Conservation (phyloP, 208 protist species). For the Paratrypanosoma confusum region DNA sequence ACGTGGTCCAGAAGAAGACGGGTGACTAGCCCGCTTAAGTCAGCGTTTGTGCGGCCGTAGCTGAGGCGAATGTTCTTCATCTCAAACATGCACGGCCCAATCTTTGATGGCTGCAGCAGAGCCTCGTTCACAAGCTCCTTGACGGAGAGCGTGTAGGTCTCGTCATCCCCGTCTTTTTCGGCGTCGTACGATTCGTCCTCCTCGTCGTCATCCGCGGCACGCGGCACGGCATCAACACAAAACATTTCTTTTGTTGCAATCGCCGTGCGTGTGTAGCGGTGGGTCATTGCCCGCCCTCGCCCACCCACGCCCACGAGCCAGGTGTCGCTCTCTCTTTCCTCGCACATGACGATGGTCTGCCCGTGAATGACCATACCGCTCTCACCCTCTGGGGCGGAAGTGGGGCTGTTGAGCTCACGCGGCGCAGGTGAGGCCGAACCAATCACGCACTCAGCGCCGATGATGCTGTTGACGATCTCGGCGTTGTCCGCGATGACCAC, state of each 20-base stretch:
- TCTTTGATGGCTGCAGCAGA: constrained; percentile 30
- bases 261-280: constrained; percentile 21
- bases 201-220: not conserved
- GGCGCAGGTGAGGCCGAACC: too few species aligned
- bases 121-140: constrained; percentile 30
- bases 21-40: constrained; percentile 64
- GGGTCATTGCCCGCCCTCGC: constrained; percentile 14
- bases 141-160: constrained; percentile 24
- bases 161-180: constrained; percentile 19
- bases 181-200: constrained; percentile 8
- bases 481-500: constrained; percentile 31
- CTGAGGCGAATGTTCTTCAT: constrained; percentile 53
- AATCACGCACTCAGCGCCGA: constrained; percentile 29
- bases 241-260: constrained; percentile 47
- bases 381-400: too few species aligned
- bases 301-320: constrained; percentile 27
- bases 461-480: constrained; percentile 42
- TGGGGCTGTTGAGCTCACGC: too few species aligned
- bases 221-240: constrained; percentile 35
- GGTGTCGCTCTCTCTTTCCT: constrained; percentile 7
- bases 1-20: constrained; percentile 54
- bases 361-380: constrained; percentile 6
- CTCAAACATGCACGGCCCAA: constrained; percentile 35
- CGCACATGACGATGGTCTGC: constrained; percentile 3
- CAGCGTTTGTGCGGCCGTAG: constrained; percentile 27